Evolutionary conservation across 371 early-diverging fungal species (phyloP).

Genomic region (Mortierella sp.): DNA sequence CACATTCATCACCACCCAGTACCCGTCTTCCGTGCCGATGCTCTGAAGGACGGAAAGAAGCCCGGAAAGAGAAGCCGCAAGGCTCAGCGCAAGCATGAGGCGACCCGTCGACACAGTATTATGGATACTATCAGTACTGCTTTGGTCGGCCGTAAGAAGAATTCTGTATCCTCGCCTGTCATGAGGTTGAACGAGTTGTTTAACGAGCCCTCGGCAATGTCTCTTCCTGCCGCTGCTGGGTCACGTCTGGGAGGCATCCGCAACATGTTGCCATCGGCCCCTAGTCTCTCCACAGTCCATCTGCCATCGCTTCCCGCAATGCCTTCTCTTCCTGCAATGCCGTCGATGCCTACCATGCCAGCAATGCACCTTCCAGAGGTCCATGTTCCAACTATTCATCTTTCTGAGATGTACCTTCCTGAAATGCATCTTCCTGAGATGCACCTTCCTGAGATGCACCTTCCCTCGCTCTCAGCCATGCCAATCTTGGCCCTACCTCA

Average conservation of each 20-base stretch:
- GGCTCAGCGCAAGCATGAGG: conserved; percentile 16
- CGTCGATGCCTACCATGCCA: neutral
- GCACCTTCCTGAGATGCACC: neutral
- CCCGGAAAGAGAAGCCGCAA: conserved; percentile 14
- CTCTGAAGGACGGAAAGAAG: neutral
- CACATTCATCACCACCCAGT: neutral
- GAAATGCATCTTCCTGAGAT: too few species aligned
- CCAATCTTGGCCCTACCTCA: neutral
- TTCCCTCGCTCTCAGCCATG: neutral
- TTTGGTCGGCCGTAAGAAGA: conserved; percentile 17
- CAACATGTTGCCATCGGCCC: neutral
- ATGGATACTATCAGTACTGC: conserved; percentile 11
- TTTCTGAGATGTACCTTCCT: neutral
- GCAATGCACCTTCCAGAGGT: neutral
- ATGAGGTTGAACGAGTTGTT: conserved; percentile 22
- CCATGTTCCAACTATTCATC: too few species aligned
- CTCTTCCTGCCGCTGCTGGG: neutral
- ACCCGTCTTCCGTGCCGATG: neutral
- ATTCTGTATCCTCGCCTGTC: conserved; percentile 12
- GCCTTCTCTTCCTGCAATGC: neutral
- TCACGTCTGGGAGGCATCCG: neutral
- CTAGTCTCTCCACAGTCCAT: too few species aligned
- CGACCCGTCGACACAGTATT: neutral
- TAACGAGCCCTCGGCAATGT: conserved; percentile 5
- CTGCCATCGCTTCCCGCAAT: neutral